Base-by-base conservation (phyloP, 805 yeast genomes). In the Yamadazyma paraphyllophila region DNA sequence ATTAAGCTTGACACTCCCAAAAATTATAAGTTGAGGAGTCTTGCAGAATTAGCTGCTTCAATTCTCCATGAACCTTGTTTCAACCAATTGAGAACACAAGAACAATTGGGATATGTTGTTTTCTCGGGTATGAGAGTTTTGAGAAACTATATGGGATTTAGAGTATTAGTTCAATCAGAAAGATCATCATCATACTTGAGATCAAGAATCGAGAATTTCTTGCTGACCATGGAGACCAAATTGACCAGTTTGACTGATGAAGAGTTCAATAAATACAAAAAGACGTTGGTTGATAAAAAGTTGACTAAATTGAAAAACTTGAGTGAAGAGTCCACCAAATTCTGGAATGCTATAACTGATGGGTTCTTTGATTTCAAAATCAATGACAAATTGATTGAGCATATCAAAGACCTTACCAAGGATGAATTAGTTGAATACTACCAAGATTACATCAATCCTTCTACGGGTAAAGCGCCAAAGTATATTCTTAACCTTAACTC, bases 91-190 rank as follows among this genome's bases (percentile, higher is more conserved):
- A 79, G 99, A 65, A 92, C 99, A 6, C 85, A 88, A 56, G 98
- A 92, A 67, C 98, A 94, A 64, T 74, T 92, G 27, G 99, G 99
- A 2, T 92, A 92, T 58, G 90, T 92, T 51, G 99, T 92, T 0
- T 89, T 88, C 60, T 82, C 94, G 36, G 87, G 95, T 0, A 68
- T 77, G 20, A 71, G 85, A 49, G 74, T 75, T 49, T 78, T 88
- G 2, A 78, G 95, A 59, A 83, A 94, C 16, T 78, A 85, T 5
- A 74, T 80, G 60, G 91, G 92, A 11, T 77, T 82, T 53, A 75
- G 94, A 56, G 65, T 94, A 11, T 69, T 91, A 53, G 76, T 91
- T 41, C 99, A 92, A 67, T 83, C 94, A 48, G 97, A 89, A 62
- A 80, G 85, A 60, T 66, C 88, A 2, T 74, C 94, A 2, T 78